phyloP scores from a whole-genome alignment of 2,329 filamentous ascomycete species.

The Epichloe sp. region DNA sequence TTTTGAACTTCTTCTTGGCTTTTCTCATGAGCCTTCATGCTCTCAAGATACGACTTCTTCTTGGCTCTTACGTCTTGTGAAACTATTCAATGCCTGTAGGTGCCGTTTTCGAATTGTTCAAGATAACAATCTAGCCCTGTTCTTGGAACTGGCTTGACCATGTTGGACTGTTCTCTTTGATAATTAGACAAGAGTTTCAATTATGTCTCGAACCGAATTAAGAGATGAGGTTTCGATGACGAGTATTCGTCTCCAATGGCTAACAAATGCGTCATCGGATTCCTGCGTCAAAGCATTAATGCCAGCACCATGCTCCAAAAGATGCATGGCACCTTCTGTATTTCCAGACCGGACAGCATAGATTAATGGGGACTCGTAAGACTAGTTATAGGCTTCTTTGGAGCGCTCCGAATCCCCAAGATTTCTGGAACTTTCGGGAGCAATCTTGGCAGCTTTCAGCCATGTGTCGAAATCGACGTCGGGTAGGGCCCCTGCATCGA shows the following conservation, averaged over 20 bases:
- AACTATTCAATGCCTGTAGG: slow-evolving; percentile 47
- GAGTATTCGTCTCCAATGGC: slow-evolving; percentile 19
- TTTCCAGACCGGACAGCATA: slow-evolving; percentile 35
- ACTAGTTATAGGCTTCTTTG: slow-evolving; percentile 30
- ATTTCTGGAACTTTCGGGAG: slow-evolving; percentile 1
- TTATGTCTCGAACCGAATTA: slow-evolving; percentile 42
- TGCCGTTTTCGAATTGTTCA: slow-evolving; percentile 32
- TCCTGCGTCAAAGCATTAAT: slow-evolving; percentile 42
- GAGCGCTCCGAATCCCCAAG: slow-evolving; percentile 33
- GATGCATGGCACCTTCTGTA: slow-evolving; percentile 35
- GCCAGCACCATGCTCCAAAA: slow-evolving; percentile 53
- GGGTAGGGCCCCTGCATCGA: no score
- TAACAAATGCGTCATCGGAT: slow-evolving; percentile 22
- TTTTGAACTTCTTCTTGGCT: slow-evolving; percentile 7
- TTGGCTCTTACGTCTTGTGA: slow-evolving; percentile 23
- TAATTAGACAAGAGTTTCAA: slow-evolving; percentile 36
- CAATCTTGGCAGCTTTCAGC: no score
- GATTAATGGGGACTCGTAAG: slow-evolving; percentile 52
- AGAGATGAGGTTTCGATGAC: slow-evolving; percentile 37
- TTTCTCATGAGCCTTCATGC: slow-evolving; percentile 14
- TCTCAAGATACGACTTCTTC: slow-evolving; percentile 19
- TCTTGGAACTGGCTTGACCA: slow-evolving; percentile 7
- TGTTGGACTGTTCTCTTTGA: slow-evolving; percentile 11
- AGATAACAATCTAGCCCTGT: slow-evolving; percentile 40
- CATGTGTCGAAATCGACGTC: no score